Base-by-base conservation (phyloP, 352 stramenopile species). In the Phytophthora litchii region DNA sequence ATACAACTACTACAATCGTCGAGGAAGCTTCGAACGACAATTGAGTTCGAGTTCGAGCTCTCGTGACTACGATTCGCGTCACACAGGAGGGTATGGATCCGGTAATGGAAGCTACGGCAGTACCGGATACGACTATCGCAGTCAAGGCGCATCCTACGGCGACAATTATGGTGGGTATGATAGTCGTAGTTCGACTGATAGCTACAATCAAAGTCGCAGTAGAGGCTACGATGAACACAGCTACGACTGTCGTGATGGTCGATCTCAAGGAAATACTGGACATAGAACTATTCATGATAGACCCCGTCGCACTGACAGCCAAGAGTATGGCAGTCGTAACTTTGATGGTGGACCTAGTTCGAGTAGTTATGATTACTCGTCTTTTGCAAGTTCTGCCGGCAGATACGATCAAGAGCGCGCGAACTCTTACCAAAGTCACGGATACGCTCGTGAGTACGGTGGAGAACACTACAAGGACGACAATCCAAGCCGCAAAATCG, bases 341-440 rank as follows among this genome's bases (percentile, higher is more conserved):
- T 62, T 56, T 17, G 23, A 19, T 17, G 19, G 14, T 9, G 36
- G 36, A 13, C 31, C 13, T 50, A 29, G 35, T 14, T 48, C 40
- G 3, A 23, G 37, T 13, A 50, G n/a, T 20, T 51, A 57, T 27
- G 23, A 50, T 38, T 57, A 49, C 45, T 37, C 35, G 40, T 44
- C 40, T 45, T 16, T 8, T 45, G 16, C 13, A 17, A 54, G 32
- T 19, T 51, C 51, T 4, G 9, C 31, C 0, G 19, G 27, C 3
- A 35, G 55, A 64, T 45, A 57, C 27, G 54, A 41, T 7, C 54
- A 63, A 51, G 54, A 38, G 0, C 29, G 27, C 13, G 20, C 50
- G 3, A 14, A 9, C 3, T 29, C 21, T 1, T 50, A 57, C 10
- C 37, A 42, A 38, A 2, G 16, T n/a, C 11, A 16, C 12, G 34